These are phyloP conservation scores for Cladosporium sphaerospermum DNA, from an alignment of 2,329 filamentous ascomycete genomes.

Conservation along the genomic window DNA sequence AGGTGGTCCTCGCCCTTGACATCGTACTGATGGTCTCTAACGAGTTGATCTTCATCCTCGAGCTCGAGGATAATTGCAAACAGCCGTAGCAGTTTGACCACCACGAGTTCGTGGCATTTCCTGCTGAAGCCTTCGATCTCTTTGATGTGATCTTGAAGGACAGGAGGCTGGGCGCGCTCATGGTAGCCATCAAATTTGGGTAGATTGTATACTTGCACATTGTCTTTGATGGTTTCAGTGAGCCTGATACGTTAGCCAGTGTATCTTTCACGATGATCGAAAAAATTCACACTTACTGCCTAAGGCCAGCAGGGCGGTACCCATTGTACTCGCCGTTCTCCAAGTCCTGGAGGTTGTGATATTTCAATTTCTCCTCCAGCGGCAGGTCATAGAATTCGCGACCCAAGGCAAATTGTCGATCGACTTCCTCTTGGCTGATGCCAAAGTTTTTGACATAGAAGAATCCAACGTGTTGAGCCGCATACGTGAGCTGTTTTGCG, in stretches of 20 bases:
- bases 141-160: constrained; percentile 42
- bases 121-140: constrained; percentile 53
- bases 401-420: constrained; percentile 56
- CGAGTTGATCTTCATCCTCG: constrained; percentile 52
- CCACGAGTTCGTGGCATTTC: constrained; percentile 48
- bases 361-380: constrained; percentile 54
- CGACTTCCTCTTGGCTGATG: constrained; percentile 53
- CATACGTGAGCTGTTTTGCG: constrained; percentile 50
- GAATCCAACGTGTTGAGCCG: constrained; percentile 46
- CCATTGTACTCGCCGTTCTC: constrained; percentile 29
- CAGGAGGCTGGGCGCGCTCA: background rate
- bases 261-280: background rate
- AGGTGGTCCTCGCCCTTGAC: constrained; percentile 55
- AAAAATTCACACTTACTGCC: background rate
- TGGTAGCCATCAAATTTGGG: constrained; percentile 26
- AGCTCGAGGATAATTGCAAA: constrained; percentile 58
- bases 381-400: constrained; percentile 53
- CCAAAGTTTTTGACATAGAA: constrained; percentile 61
- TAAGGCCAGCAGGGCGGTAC: constrained; percentile 12
- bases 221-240: constrained; percentile 35
- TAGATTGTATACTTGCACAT: constrained; percentile 55
- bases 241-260: background rate
- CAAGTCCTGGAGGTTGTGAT: constrained; percentile 30
- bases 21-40: constrained; percentile 52
- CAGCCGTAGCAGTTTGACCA: constrained; percentile 52